Conservation (phyloP, 108 stramenopile species). For the Stephanodiscus triporus region DNA sequence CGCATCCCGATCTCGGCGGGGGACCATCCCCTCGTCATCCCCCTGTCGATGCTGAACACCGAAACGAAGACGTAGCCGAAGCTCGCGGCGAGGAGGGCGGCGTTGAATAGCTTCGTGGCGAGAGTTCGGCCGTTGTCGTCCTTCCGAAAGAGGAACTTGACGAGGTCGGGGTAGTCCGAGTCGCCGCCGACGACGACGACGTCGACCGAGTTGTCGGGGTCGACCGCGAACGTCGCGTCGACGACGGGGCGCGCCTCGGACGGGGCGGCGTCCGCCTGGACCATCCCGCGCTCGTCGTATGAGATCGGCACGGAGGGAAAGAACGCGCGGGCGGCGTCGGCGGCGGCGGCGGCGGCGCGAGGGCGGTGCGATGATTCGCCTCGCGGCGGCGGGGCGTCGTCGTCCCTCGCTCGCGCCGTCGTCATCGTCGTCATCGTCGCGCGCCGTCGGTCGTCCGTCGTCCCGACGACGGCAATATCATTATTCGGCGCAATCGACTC, state of each 20-base stretch:
- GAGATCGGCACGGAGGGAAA: conserved; percentile 35
- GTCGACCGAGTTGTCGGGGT: too few species aligned
- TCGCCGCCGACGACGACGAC: not conserved
- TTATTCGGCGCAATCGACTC: too few species aligned
- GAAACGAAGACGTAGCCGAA: conserved; percentile 79
- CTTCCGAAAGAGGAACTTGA: conserved; percentile 36
- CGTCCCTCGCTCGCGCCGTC: too few species aligned
- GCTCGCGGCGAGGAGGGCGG: conserved; percentile 60
- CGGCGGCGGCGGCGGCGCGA: too few species aligned
- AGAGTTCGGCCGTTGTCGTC: conserved; percentile 47
- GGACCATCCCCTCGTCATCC: conserved; percentile 90
- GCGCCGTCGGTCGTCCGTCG: too few species aligned
- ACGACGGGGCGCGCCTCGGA: not conserved
- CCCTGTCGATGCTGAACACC: conserved; percentile 80
- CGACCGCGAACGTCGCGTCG: not conserved
- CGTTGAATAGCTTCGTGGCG: conserved; percentile 74
- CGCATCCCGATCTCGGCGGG: conserved; percentile 77
- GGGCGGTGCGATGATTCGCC: too few species aligned
- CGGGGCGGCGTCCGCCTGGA: conserved; percentile 19
- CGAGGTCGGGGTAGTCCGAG: conserved; percentile 36
- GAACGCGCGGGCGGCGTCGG: too few species aligned
- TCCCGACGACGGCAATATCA: too few species aligned
- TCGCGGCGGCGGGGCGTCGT: too few species aligned
- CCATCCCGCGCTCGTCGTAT: conserved; percentile 35
- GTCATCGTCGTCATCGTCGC: too few species aligned